Percentiles rank a stretch among this genome's conserved stretches.
Evolutionary conservation across 2,329 filamentous ascomycete genomes (phyloP).

Genomic region (Atkinsonella hypoxylon): DNA sequence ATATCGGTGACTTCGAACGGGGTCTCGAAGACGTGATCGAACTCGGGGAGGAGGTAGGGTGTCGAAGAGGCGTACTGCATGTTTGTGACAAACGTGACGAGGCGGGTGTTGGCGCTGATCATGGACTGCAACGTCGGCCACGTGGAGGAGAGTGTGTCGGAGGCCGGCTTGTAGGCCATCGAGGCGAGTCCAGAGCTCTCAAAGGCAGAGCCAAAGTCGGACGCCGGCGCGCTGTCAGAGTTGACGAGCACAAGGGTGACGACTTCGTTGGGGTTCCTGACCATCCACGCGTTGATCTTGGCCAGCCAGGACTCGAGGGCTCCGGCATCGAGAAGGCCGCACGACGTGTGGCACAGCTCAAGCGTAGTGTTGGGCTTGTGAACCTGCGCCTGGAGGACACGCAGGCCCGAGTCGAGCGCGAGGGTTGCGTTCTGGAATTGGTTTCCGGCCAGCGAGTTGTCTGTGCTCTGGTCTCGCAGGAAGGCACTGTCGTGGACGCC

Average conservation of each 20-base stretch:
- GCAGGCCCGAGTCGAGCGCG: conserved; percentile 59
- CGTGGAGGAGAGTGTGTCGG: conserved; percentile 26
- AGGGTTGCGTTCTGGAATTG: conserved; percentile 63
- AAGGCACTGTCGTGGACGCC: conserved; percentile 68
- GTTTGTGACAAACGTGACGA: conserved; percentile 58
- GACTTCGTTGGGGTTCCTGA: conserved; percentile 58
- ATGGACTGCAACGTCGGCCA: conserved; percentile 66
- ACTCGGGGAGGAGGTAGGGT: conserved; percentile 52
- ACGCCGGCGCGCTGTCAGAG: conserved; percentile 44
- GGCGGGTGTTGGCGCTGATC: conserved; percentile 50
- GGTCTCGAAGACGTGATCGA: conserved; percentile 61
- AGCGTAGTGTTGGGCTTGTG: conserved; percentile 49
- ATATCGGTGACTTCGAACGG: conserved; percentile 50
- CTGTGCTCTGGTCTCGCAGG: conserved; percentile 49
- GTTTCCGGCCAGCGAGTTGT: conserved; percentile 54
- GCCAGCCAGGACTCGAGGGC: conserved; percentile 50
- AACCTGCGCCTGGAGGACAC: conserved; percentile 60
- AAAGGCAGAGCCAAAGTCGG: conserved; percentile 43
- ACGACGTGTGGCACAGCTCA: conserved; percentile 59
- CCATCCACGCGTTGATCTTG: conserved; percentile 56
- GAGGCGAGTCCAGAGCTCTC: conserved; percentile 45
- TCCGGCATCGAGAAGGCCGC: conserved; percentile 57
- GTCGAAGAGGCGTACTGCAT: conserved; percentile 27
- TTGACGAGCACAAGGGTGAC: conserved; percentile 66
- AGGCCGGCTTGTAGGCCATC: conserved; percentile 47